These are phyloP conservation scores for Kwoniella heveanensis DNA, from an alignment of 768 basidiomycete genomes.

Conservation along the genomic window DNA sequence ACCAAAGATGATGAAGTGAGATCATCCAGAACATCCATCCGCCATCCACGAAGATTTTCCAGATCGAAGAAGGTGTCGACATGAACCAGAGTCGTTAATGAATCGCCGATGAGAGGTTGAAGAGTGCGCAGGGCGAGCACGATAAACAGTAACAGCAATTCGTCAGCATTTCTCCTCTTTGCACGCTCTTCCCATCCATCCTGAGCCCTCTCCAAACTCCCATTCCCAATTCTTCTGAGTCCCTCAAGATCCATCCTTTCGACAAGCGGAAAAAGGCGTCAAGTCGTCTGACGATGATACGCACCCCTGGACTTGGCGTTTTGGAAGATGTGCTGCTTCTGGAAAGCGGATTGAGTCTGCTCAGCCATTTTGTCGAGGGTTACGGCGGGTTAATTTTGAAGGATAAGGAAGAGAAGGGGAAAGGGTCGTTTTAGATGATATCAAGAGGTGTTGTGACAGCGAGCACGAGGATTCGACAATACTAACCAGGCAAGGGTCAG, in stretches of 20 bases:
- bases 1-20: neutral
- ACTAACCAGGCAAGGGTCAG: conserved; percentile 1
- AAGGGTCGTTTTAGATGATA: neutral
- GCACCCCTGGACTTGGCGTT: conserved; percentile 89
- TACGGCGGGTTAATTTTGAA: conserved; percentile 19
- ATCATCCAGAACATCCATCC: conserved; percentile 12
- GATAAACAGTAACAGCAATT: conserved; percentile 7
- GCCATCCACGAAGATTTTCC: conserved; percentile 4
- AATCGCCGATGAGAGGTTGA: too few species aligned
- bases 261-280: neutral
- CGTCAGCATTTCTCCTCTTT: conserved; percentile 18
- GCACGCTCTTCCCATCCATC: neutral
- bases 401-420: conserved; percentile 16
- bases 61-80: neutral
- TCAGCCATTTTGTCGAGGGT: conserved; percentile 56
- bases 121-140: neutral
- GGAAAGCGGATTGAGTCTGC: conserved; percentile 95
- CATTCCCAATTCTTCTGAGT: neutral
- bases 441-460: conserved; percentile 5
- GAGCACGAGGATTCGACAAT: conserved; percentile 5
- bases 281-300: conserved; percentile 55
- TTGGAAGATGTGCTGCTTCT: conserved; percentile 98
- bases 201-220: neutral
- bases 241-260: neutral
- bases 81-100: too few species aligned